Base-by-base conservation (phyloP, 495 filamentous ascomycete genomes). In the Endocarpon pusillum region DNA sequence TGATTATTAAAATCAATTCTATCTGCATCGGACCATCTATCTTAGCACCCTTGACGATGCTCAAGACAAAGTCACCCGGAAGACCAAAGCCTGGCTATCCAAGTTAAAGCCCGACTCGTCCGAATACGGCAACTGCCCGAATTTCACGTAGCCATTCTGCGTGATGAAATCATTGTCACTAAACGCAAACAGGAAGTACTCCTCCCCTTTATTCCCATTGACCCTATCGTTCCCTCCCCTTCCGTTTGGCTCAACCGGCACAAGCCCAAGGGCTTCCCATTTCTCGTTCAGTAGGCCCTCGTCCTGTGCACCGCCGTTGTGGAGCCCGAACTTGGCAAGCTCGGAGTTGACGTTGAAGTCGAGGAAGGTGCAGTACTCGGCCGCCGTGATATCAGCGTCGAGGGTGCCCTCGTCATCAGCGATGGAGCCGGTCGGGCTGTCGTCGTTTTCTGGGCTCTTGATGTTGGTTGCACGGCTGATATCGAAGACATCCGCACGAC, bases 101-200 rank as follows among this genome's bases (percentile, higher is more conserved):
- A 89, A 44, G 35, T 65, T 66, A 30, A 56, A 75, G 0, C 78
- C 78, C 11, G 62, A 74, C 0, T 42, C 56, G 44, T 89, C 80
- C 6, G 56, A 45, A 44, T 75, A 86, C 14, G 49, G 51, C 21
- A 69, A 58, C 38, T 57, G 59, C 11, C 79, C 81, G 40, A 60
- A 61, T 41, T 82, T 69, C 51, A 78, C 64, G 37, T 61, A 62
- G 2, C 76, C 79, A 55, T 84, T 60, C 50, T 84, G 73, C 3
- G 79, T 85, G 30, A 85, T 73, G 41, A 84, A 83, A 49, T 86
- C 79, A 51, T 89, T 83, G 43, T 86, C 81, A 41, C 66, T 75
- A 20, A 80, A 48, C 20, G 64, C 68, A 41, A 85, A 67, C 35
- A 84, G 50, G 50, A 69, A 83, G 44, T 67, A 84, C 55, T 81